A percentile compares a stretch with the other conserved stretches of the same genome.
Evolutionary conservation across 768 basidiomycete species (phyloP).

Genomic region (Podaxis mareebaensis): DNA sequence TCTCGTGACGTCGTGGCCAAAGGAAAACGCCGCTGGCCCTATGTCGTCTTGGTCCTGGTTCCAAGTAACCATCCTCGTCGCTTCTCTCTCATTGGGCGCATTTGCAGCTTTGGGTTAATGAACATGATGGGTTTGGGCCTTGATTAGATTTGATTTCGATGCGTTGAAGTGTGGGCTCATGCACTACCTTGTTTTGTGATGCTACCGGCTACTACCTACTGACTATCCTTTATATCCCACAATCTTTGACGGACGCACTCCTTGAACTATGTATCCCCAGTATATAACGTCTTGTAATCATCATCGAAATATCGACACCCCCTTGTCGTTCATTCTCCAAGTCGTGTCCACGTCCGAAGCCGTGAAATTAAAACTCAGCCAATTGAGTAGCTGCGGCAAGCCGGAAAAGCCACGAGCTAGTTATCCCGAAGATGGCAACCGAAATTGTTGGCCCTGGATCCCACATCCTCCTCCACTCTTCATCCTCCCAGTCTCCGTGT

Average conservation of each 20-base stretch:
- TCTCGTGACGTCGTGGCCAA: constrained; percentile 36
- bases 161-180: neutral
- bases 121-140: no score
- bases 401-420: neutral
- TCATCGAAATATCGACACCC: neutral
- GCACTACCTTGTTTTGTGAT: neutral
- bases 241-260: neutral
- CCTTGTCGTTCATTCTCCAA: no score
- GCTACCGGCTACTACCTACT: neutral
- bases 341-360: neutral
- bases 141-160: neutral
- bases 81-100: constrained; percentile 3
- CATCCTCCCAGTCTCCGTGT: neutral
- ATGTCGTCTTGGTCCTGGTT: constrained; percentile 14
- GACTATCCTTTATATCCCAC: neutral
- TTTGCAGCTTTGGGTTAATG: neutral
- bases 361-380: neutral
- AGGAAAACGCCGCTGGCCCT: constrained; percentile 22
- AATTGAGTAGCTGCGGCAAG: no score
- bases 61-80: neutral
- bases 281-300: neutral
- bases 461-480: constrained; percentile 3
- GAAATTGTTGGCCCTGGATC: neutral
- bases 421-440: constrained; percentile 3
- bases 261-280: neutral